These are phyloP conservation scores for Rhododendron kiyosumense DNA, from an alignment of 148 eudicot species.

Conservation along the genomic window DNA sequence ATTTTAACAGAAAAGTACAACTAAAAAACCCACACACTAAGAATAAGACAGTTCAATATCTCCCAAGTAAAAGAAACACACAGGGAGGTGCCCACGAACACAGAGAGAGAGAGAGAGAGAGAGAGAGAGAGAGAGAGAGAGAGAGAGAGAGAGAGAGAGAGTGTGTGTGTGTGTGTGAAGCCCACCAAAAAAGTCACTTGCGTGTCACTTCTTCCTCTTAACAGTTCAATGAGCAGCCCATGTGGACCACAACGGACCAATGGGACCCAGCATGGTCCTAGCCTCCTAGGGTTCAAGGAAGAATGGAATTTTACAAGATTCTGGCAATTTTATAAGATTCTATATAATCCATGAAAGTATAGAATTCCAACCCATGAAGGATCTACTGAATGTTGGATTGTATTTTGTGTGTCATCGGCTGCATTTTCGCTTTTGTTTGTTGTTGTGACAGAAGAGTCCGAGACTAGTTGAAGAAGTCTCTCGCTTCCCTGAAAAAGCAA, in stretches of 20 bases:
- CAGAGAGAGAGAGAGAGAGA: not conserved
- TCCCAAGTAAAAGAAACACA: not conserved
- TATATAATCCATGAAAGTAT: not conserved
- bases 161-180: too few relatives aligned
- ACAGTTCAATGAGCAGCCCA: not conserved
- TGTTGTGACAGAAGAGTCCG: constrained; percentile 33
- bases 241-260: not conserved
- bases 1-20: not conserved
- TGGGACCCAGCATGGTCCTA: not conserved
- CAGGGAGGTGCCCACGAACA: not conserved
- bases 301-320: not conserved
- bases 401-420: constrained; percentile 17
- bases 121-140: not conserved
- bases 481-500: constrained; percentile 69
- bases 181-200: not conserved
- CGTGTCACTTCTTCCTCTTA: not conserved
- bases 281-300: not conserved
- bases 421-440: constrained; percentile 11
- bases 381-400: constrained; percentile 14
- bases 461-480: constrained; percentile 75
- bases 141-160: not conserved
- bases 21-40: not conserved
- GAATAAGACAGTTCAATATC: not conserved
- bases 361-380: constrained; percentile 51
- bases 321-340: too few relatives aligned